Percentiles rank a stretch among this genome's conserved stretches.
Conservation (phyloP, 225 moss, liverwort and hornwort genomes). For the Neckera pumila region DNA sequence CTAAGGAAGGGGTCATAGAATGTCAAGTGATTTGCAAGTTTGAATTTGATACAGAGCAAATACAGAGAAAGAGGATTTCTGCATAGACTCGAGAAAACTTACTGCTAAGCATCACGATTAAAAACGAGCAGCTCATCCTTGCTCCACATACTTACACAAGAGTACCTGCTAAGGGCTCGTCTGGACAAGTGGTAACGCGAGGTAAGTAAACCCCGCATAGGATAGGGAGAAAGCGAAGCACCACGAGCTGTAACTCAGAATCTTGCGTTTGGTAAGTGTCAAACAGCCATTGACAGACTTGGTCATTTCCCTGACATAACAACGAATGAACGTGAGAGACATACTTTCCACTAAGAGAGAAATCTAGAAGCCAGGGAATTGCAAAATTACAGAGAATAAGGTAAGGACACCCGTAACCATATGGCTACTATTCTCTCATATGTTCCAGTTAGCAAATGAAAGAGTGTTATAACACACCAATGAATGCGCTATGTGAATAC, state of each 20-base stretch:
- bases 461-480: neutral
- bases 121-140: neutral
- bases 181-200: constrained; percentile 46
- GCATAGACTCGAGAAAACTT: neutral
- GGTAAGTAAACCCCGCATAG: constrained; percentile 73
- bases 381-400: neutral
- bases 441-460: neutral
- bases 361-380: neutral
- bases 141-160: constrained; percentile 15
- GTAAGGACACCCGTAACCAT: no score
- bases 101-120: neutral
- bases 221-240: constrained; percentile 65
- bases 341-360: neutral
- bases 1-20: neutral
- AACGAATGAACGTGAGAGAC: neutral
- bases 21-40: neutral
- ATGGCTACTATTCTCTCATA: neutral
- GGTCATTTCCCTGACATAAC: constrained; percentile 61
- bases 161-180: constrained; percentile 83
- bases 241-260: constrained; percentile 66
- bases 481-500: neutral
- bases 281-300: constrained; percentile 88
- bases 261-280: constrained; percentile 81
- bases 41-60: neutral
- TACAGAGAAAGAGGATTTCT: neutral